Conservation (phyloP, 2,329 filamentous ascomycete genomes). For the Cladosporium sphaerospermum region DNA sequence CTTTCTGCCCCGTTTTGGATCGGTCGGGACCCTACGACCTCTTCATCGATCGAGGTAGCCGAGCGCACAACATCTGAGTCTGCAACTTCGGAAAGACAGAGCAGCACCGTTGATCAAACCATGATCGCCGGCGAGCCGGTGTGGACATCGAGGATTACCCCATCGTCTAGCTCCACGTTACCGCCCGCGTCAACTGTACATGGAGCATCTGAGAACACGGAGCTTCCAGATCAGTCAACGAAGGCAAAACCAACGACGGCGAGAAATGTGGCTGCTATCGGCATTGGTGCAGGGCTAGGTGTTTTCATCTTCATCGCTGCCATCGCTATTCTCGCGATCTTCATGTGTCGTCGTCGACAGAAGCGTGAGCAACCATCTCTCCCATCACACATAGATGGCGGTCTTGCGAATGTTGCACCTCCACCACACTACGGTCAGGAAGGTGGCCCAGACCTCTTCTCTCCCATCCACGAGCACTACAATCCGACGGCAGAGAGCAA, state of each 20-base stretch:
- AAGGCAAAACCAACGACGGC: neutral
- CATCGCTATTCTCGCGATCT: neutral
- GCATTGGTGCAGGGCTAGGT: neutral
- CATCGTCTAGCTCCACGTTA: neutral
- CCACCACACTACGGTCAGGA: too few species aligned
- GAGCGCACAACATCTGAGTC: neutral
- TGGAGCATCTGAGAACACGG: neutral
- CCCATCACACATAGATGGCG: too few species aligned
- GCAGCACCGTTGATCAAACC: neutral
- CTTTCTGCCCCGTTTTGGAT: neutral
- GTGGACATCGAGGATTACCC: neutral
- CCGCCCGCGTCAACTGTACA: neutral
- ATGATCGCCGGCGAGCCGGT: neutral
- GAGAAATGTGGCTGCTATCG: neutral
- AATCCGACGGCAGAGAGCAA: too few species aligned
- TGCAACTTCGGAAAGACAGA: neutral
- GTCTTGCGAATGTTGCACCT: too few species aligned
- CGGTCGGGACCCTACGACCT: neutral
- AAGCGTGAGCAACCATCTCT: too few species aligned
- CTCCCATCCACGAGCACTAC: too few species aligned
- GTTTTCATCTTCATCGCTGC: neutral
- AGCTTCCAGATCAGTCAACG: neutral
- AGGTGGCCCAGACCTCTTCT: too few species aligned
- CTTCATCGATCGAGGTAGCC: neutral
- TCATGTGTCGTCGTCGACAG: neutral